Evolutionary conservation across 768 basidiomycete species (phyloP), one percentile per base, ranked within the genome.

Genomic region (Phylloporus arenicola): DNA sequence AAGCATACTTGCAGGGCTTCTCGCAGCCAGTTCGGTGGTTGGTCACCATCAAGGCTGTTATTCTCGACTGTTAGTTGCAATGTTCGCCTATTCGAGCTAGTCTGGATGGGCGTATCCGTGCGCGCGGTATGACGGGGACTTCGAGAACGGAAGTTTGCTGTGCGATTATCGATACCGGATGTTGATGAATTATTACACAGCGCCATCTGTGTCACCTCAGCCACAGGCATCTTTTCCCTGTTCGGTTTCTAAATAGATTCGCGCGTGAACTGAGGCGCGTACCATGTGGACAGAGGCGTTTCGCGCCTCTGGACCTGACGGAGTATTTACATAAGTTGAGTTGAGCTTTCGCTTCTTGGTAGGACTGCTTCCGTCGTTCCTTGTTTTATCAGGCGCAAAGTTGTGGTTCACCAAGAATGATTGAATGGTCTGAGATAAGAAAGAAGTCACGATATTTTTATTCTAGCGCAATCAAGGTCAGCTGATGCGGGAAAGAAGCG

Each of bases 181-280:
- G 83, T 86, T 13, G 57, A 65, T n/a, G 80, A 77, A 69, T 92
- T 86, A 27, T 68, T 76, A 86, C 87, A 88, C 19, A 68, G 31
- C 12, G 25, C 43, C 50, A 50, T 54, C 44, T 57, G 53, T 9
- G 43, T 11, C 29, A 30, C 43, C 37, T 78, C 63, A 52, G 75
- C 70, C 44, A 69, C 58, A 42, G 56, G 38, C 17, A 49, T 39
- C n/a, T 52, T 45, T 11, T 34, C 56, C 57, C 57, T 54, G 50
- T 52, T 41, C 34, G 25, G 45, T 37, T 49, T 51, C 43, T 51
- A 46, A 60, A 54, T 46, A 41, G 29, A 52, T 20, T 24, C 43
- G 34, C 19, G 20, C 19, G 43, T 27, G 53, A 52, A 48, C 34
- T 17, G 27, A 49, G 47, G 35, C 25, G 46, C 61, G 47, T 48